A percentile compares a stretch with the other conserved stretches of the same genome.
phyloP scores from a whole-genome alignment of 148 eudicot genomes.

The Rhododendron ovatum region DNA sequence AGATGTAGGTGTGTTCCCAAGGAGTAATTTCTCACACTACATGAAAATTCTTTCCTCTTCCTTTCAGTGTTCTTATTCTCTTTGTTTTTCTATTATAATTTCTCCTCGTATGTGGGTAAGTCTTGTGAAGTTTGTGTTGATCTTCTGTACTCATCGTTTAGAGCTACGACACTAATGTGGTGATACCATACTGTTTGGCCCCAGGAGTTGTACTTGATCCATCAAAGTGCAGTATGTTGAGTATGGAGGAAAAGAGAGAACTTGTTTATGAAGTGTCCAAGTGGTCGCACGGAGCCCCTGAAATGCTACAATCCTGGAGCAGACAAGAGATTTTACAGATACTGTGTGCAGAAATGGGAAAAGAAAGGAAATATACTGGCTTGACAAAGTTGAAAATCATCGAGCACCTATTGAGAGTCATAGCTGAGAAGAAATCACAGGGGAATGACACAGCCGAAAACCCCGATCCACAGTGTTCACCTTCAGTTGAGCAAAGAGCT shows the following conservation, averaged over 20 bases:
- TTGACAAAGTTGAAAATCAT: constrained; percentile 74
- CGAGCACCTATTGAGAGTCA: constrained; percentile 67
- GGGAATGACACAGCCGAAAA: constrained; percentile 15
- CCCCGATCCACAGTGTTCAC: constrained; percentile 20
- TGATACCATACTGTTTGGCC: constrained; percentile 11
- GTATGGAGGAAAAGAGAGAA: constrained; percentile 71
- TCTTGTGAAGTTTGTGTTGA: background rate
- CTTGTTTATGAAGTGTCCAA: constrained; percentile 65
- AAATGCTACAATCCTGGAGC: constrained; percentile 71
- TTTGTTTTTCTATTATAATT: background rate
- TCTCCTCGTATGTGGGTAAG: background rate
- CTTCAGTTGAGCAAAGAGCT: constrained; percentile 32
- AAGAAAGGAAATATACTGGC: constrained; percentile 89
- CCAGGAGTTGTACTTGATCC: constrained; percentile 58
- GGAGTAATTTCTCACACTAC: background rate
- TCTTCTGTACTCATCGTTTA: background rate
- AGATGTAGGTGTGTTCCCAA: background rate
- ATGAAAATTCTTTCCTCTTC: background rate
- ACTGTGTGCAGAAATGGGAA: constrained; percentile 77
- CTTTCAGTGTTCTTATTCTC: background rate
- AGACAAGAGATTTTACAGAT: constrained; percentile 79
- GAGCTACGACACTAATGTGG: background rate
- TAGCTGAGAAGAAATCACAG: constrained; percentile 50
- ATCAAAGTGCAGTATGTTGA: constrained; percentile 53
- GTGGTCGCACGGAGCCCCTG: constrained; percentile 64